Percentiles rank a stretch among this genome's conserved stretches.
phyloP scores from a whole-genome alignment of 352 stramenopile genomes.

The Thraustochytrium sp. region DNA sequence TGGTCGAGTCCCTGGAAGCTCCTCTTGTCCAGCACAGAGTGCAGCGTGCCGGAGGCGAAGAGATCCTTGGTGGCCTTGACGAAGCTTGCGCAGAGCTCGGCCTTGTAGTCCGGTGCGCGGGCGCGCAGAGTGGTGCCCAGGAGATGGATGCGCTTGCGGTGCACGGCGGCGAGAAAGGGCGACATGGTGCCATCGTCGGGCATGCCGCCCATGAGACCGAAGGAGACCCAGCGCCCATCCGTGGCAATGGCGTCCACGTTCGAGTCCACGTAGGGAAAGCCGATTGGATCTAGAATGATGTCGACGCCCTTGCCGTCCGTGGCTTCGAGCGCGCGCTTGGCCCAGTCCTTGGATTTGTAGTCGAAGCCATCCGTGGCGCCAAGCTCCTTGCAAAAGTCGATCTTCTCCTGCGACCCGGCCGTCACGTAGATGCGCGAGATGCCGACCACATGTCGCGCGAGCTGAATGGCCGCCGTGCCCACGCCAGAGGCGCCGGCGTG shows the following conservation, averaged over 20 bases:
- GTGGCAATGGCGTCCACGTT: background rate
- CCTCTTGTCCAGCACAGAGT: background rate
- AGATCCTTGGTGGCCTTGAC: background rate
- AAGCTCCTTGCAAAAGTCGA: conserved; percentile 18
- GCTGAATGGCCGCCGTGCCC: conserved; percentile 45
- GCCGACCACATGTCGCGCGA: background rate
- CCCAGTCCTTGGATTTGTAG: conserved; percentile 44
- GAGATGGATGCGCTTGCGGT: background rate
- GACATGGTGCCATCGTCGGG: background rate
- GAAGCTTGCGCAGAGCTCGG: background rate
- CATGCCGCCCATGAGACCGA: conserved; percentile 38
- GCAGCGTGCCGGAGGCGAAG: background rate
- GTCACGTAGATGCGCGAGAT: background rate
- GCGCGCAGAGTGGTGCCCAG: background rate
- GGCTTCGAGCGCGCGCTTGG: background rate
- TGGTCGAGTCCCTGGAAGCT: background rate
- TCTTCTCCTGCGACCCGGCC: conserved; percentile 27
- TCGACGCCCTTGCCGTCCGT: conserved; percentile 21
- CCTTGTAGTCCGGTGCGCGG: background rate
- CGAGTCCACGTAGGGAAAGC: background rate
- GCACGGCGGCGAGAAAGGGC: background rate
- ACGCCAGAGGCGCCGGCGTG: conserved; percentile 40
- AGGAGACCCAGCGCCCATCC: conserved; percentile 44
- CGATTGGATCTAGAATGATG: conserved; percentile 42
- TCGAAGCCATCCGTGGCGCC: conserved; percentile 37